These are phyloP conservation scores for Conticribra guillardii DNA, from an alignment of 108 stramenopile species.

Conservation along the genomic window DNA sequence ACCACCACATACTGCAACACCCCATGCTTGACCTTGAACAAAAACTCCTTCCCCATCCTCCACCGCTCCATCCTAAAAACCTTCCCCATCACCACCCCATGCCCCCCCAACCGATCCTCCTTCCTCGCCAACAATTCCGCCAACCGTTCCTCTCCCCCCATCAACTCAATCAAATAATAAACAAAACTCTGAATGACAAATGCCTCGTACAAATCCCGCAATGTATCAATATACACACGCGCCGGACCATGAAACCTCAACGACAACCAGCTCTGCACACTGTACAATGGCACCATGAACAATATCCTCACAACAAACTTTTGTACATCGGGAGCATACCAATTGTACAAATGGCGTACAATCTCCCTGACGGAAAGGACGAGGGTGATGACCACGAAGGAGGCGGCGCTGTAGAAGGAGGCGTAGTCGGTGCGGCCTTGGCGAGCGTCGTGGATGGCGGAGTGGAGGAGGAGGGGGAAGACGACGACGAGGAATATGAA, in stretches of 20 bases:
- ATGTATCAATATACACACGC: slow-evolving; percentile 59
- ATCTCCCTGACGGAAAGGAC: slow-evolving; percentile 73
- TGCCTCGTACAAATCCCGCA: slow-evolving; percentile 79
- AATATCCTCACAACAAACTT: slow-evolving; percentile 82
- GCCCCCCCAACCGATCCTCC: slow-evolving; percentile 52
- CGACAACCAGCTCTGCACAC: slow-evolving; percentile 63
- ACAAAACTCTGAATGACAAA: slow-evolving; percentile 80
- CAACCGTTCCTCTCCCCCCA: slow-evolving; percentile 76
- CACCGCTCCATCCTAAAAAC: slow-evolving; percentile 62
- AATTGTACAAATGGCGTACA: slow-evolving; percentile 68
- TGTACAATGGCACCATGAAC: slow-evolving; percentile 85
- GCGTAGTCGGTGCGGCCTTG: slow-evolving; percentile 59
- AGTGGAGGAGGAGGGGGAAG: slow-evolving; percentile 39
- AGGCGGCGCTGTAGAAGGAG: slow-evolving; percentile 79
- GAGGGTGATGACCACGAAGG: slow-evolving; percentile 79
- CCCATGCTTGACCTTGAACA: slow-evolving; percentile 88
- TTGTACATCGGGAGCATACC: slow-evolving; percentile 67
- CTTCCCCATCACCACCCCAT: slow-evolving; percentile 48
- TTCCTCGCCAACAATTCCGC: slow-evolving; percentile 62
- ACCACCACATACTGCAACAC: slow-evolving; percentile 96
- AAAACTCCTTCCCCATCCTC: slow-evolving; percentile 85
- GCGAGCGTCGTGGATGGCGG: slow-evolving; percentile 34
- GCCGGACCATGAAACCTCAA: slow-evolving; percentile 57
- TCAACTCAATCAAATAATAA: slow-evolving; percentile 69
- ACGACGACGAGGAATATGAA: slow-evolving; percentile 41